Conservation (phyloP, 2,329 filamentous ascomycete genomes). For the Leptographium procerum region DNA sequence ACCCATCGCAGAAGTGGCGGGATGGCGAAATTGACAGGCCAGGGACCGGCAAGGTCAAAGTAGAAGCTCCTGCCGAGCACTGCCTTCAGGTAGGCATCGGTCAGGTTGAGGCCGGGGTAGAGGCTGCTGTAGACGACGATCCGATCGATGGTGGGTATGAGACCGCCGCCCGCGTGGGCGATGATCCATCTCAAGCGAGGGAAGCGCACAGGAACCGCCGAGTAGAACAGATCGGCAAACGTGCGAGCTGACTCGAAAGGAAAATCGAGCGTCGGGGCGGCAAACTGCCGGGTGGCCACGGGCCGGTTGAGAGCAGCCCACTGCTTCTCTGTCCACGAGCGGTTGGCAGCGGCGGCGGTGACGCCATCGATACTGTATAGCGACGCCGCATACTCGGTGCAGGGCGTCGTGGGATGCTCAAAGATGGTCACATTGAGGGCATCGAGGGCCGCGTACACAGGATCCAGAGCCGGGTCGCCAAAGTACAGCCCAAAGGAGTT, state of each 20-base stretch:
- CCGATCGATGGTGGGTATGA: constrained; percentile 1
- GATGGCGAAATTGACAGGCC: constrained; percentile 13
- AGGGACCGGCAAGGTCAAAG: constrained; percentile 17
- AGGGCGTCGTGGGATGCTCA: constrained; percentile 42
- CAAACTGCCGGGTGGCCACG: constrained; percentile 8
- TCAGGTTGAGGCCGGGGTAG: constrained; percentile 12
- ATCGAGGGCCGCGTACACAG: constrained; percentile 37
- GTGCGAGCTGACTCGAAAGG: constrained; percentile 14
- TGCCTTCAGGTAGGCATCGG: constrained; percentile 20
- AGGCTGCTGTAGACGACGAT: not conserved
- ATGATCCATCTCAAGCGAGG: constrained; percentile 4
- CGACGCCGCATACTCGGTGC: constrained; percentile 17
- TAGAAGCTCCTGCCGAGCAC: constrained; percentile 13
- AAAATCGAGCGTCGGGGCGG: constrained; percentile 13
- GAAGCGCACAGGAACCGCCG: not conserved
- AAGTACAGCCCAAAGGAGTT: constrained; percentile 42
- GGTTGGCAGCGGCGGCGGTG: not conserved
- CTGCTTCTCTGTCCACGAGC: constrained; percentile 4
- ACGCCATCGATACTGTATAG: constrained; percentile 7
- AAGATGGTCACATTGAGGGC: constrained; percentile 35
- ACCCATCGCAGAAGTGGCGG: constrained; percentile 15
- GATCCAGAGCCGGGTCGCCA: constrained; percentile 31
- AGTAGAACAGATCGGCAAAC: constrained; percentile 10
- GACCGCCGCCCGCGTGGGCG: constrained; percentile 3
- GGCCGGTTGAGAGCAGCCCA: constrained; percentile 14